phyloP scores from a whole-genome alignment of 2,329 filamentous ascomycete genomes.

The Trichoderma guizhouense region DNA sequence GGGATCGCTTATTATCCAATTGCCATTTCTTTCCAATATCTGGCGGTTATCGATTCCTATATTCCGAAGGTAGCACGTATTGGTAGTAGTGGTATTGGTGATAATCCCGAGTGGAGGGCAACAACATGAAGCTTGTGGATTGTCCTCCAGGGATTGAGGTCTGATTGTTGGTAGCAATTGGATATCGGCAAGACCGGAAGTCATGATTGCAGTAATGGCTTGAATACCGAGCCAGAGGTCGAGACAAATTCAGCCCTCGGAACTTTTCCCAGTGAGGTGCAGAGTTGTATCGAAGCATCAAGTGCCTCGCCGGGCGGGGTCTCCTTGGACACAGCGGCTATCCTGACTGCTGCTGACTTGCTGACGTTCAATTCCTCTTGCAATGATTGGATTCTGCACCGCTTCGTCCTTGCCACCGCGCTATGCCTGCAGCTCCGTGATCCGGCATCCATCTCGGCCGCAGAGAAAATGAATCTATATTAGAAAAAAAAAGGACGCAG shows the following conservation, averaged over 20 bases:
- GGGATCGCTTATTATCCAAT: not conserved
- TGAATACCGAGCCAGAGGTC: not conserved
- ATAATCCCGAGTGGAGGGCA: not conserved
- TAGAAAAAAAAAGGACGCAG: not conserved
- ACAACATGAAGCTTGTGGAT: not conserved
- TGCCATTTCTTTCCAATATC: constrained; percentile 5
- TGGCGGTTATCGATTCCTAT: not conserved
- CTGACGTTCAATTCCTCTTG: not conserved
- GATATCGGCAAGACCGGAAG: not conserved
- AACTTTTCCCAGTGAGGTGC: not conserved
- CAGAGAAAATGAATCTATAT: not conserved
- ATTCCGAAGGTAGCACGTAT: not conserved
- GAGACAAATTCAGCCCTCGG: not conserved
- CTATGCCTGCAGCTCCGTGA: constrained; percentile 4
- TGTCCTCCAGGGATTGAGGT: not conserved
- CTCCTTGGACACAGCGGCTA: not conserved
- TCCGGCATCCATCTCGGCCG: not conserved
- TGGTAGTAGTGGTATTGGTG: not conserved
- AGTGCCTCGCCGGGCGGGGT: constrained; percentile 3
- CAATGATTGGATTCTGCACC: not conserved
- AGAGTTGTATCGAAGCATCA: constrained; percentile 7
- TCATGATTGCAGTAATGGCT: not conserved
- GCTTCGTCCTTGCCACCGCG: constrained; percentile 1
- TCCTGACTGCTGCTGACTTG: not conserved
- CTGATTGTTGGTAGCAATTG: not conserved